phyloP scores from a whole-genome alignment of 495 filamentous ascomycete genomes.

The Neurospora hispaniola region DNA sequence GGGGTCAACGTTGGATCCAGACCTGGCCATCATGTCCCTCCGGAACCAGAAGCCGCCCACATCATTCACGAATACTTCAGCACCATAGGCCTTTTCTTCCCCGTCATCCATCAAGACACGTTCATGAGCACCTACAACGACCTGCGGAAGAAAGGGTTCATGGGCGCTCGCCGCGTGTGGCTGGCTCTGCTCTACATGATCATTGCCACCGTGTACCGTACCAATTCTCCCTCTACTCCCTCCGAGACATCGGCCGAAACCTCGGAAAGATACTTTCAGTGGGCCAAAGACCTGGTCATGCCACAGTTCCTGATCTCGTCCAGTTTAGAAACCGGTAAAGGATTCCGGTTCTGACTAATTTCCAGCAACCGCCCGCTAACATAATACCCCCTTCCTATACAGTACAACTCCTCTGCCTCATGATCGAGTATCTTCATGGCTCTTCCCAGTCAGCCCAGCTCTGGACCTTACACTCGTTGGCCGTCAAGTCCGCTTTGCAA shows the following conservation, averaged over 20 bases:
- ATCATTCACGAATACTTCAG: background rate
- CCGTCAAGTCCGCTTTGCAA: background rate
- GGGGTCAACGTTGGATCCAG: background rate
- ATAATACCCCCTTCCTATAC: background rate
- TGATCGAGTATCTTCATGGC: background rate
- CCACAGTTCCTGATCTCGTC: background rate
- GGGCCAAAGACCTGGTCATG: background rate
- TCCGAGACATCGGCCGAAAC: background rate
- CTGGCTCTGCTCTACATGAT: background rate
- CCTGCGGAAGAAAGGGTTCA: background rate
- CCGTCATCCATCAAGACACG: background rate
- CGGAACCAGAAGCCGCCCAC: background rate
- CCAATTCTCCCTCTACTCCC: background rate
- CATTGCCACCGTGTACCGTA: background rate
- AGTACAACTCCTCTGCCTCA: background rate
- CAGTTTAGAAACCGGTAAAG: background rate
- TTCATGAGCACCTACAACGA: background rate
- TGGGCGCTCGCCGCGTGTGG: background rate
- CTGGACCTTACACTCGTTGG: background rate
- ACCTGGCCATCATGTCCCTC: background rate
- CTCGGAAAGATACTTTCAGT: background rate
- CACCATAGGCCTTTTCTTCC: background rate
- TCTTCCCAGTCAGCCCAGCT: background rate
- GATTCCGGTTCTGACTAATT: background rate
- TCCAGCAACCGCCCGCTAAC: background rate